Conservation (phyloP, 257 asterid genomes). For the Solanum chiquidenum region DNA sequence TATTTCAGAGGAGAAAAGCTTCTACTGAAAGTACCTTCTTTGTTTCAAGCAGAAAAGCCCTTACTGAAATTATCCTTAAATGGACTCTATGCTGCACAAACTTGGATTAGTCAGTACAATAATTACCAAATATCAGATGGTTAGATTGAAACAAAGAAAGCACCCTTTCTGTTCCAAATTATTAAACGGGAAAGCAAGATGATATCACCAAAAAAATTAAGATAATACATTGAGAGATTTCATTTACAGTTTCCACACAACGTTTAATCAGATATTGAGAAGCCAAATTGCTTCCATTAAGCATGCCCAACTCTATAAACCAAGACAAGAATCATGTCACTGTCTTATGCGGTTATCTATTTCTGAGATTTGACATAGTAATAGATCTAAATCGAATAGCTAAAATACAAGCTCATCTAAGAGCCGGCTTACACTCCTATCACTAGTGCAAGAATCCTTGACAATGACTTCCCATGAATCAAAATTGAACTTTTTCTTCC, state of each 20-base stretch:
- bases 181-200: not conserved
- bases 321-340: not conserved
- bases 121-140: not conserved
- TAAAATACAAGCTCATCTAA: conserved; percentile 22
- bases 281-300: not conserved
- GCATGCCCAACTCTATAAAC: not conserved
- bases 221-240: not conserved
- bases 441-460: conserved; percentile 27
- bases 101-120: not conserved
- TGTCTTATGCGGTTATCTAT: not conserved
- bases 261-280: not conserved
- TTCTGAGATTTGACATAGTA: not conserved
- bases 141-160: not conserved
- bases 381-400: not conserved
- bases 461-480: conserved; percentile 55
- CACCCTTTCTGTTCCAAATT: not conserved
- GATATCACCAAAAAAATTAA: not conserved
- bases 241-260: not conserved
- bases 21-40: not conserved
- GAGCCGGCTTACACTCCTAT: conserved; percentile 2
- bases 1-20: not conserved
- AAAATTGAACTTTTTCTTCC: conserved; percentile 30
- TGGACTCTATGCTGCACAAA: not conserved
- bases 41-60: not conserved
- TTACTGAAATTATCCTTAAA: not conserved